phyloP scores from a whole-genome alignment of 2,329 filamentous ascomycete genomes.

The Neurospora sp. region DNA sequence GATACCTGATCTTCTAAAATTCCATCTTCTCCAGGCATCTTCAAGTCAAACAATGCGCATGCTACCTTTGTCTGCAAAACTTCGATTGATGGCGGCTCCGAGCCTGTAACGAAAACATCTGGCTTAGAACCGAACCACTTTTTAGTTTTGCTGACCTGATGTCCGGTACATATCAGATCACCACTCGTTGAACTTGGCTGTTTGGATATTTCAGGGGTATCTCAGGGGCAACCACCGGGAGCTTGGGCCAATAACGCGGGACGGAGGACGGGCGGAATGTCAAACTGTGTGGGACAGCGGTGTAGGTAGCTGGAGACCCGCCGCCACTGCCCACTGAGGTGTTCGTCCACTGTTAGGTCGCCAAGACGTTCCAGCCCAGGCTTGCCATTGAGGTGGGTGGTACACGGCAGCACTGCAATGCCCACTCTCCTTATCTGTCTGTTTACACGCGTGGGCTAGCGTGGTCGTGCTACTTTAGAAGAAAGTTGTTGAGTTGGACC shows the following conservation, averaged over 20 bases:
- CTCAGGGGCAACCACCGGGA: not conserved
- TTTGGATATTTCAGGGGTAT: not conserved
- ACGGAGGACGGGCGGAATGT: not conserved
- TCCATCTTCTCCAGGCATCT: not conserved
- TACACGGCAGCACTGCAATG: not conserved
- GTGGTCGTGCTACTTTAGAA: not conserved
- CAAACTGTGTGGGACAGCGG: not conserved
- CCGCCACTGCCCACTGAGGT: not conserved
- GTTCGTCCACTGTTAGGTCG: not conserved
- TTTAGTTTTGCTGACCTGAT: not conserved
- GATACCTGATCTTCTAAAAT: not conserved
- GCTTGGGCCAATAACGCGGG: not conserved
- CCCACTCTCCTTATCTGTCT: not conserved
- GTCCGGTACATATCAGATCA: not conserved
- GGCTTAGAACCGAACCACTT: not conserved
- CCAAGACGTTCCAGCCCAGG: not conserved
- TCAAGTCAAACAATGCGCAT: not conserved
- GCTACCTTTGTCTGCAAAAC: not conserved
- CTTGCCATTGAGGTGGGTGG: not conserved
- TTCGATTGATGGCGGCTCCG: no score
- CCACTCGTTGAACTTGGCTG: not conserved
- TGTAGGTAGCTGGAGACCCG: not conserved
- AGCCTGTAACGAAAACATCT: no score
- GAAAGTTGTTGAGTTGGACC: not conserved
- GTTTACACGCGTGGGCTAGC: not conserved